Base-by-base conservation (phyloP, 176 grass and related monocot genomes). In the Elymus sibiricus region DNA sequence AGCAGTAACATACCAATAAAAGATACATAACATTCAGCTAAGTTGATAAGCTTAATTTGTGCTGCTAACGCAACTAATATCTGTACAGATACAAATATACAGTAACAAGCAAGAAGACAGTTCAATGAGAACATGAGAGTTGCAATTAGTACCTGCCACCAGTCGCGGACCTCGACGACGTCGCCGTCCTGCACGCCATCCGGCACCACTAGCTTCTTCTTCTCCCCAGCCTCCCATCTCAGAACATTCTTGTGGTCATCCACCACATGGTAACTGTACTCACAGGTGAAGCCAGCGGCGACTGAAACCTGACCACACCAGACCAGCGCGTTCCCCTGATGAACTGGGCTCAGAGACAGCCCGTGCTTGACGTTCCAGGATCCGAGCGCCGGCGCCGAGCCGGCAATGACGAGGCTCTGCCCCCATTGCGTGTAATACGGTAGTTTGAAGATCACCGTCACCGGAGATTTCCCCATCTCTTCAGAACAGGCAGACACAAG, bases 381-480 rank as follows among this genome's bases (percentile, higher is more conserved):
- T 16, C 97, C 97, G 6, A 99, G 89, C 28, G 43, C 62, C 0
- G 88, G 85, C 8, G 90, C 88, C 1, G 94, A 99, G 81, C 97
- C 97, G 1, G 94, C 90, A 24, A 99, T 71, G 42, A 97, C 22
- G 28, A 99, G 88, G 47, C 84, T 93, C 82, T 96, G 92, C 2
- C 97, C 94, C 97, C 97, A 99, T 40, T 93, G 87, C 0, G 97
- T 99, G 79, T 91, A 99, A 70, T 99, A 94, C 4, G 94, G 94
- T 16, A 99, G 56, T 83, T 92, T 95, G 89, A 99, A 96, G 72
- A 90, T 40, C 46, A 99, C 35, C 5, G 94, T 93, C 24, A 93
- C 81, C 4, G 88, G 70, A 72, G 64, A 81, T 72, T 89, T 96
- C 81, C 19, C 72, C 94, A 96, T 93, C 17, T 17, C 87, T 88